Base-by-base conservation (phyloP, 192 early-diverging fungal genomes). In the Backusella parvicylindrica region DNA sequence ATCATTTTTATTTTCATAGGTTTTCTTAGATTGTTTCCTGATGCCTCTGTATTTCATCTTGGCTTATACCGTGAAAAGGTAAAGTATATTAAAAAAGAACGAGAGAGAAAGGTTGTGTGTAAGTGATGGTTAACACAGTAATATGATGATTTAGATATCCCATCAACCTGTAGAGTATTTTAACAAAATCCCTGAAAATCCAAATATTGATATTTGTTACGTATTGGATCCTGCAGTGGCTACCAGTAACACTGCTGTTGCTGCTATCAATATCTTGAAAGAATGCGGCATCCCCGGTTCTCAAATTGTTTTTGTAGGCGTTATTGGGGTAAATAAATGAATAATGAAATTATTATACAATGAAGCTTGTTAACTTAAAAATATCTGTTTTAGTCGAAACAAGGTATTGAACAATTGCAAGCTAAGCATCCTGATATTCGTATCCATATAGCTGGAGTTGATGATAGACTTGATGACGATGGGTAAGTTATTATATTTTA, bases 161-260 rank as follows among this genome's bases (percentile, higher is more conserved):
- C 84, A 95, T 43, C 88, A 91, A 75, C 95, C 95, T 6, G 93
- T 96, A n/a, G 95, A 96, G 79, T 96, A 96, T 82, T 96, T 94
- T 84, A 96, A 96, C 81, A 96, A 95, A 78, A 83, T 96, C 30
- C 95, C 95, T 6, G 73, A 79, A n/a, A 73, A 80, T 9, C 91
- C 91, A 68, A 84, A 85, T 23, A 85, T 92, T 9, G 90, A 94
- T 70, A 71, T 89, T 49, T 92, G 92, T 56, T 78, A 93, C 69
- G 84, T 95, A 32, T 71, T 96, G 2, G 95, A 96, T 77, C 95
- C 95, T 7, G 90, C 95, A 84, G 84, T 95, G 36, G 95, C 94
- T 12, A 96, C 95, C 0, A 77, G 81, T 50, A 91, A 88, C 23
- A 95, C 94, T 0, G 92, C 92, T 18, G 85, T 92, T 30, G 93